phyloP scores from a whole-genome alignment of 108 stramenopile species.

The Fistulifera solaris region DNA sequence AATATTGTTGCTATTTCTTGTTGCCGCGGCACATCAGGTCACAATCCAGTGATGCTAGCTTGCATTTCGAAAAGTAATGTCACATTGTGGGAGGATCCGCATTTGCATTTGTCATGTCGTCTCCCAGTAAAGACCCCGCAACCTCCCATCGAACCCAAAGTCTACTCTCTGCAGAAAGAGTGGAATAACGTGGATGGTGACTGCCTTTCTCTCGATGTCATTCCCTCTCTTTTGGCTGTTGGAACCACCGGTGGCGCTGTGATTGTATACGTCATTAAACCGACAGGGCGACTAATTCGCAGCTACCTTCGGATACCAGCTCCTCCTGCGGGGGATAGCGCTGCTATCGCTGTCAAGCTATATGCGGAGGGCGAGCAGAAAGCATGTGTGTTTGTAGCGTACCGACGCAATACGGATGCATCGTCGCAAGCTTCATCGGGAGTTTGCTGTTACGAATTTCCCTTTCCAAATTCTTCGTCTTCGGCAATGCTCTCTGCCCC shows the following conservation, averaged over 20 bases:
- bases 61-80: slow-evolving; percentile 24
- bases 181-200: slow-evolving; percentile 51
- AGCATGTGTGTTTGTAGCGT: slow-evolving; percentile 34
- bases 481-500: slow-evolving; percentile 20
- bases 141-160: slow-evolving; percentile 13
- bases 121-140: slow-evolving; percentile 2
- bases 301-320: slow-evolving; percentile 61
- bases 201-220: slow-evolving; percentile 42
- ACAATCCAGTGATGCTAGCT: slow-evolving; percentile 30
- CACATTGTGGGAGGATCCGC: slow-evolving; percentile 39
- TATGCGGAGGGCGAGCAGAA: slow-evolving; percentile 16
- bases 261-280: slow-evolving; percentile 26
- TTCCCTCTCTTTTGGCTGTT: slow-evolving; percentile 65
- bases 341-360: slow-evolving; percentile 16
- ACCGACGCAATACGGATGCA: slow-evolving; percentile 4
- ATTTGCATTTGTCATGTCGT: slow-evolving; percentile 36
- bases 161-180: slow-evolving; percentile 18
- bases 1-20: slow-evolving; percentile 28
- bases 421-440: slow-evolving; percentile 19
- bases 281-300: slow-evolving; percentile 13
- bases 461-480: slow-evolving; percentile 28
- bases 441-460: slow-evolving; percentile 72
- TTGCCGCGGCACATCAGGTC: slow-evolving; percentile 18
- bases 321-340: slow-evolving; percentile 29
- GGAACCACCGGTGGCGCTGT: slow-evolving; percentile 69